Base-by-base conservation (phyloP, 805 yeast species). In the Suhomyces sp. region DNA sequence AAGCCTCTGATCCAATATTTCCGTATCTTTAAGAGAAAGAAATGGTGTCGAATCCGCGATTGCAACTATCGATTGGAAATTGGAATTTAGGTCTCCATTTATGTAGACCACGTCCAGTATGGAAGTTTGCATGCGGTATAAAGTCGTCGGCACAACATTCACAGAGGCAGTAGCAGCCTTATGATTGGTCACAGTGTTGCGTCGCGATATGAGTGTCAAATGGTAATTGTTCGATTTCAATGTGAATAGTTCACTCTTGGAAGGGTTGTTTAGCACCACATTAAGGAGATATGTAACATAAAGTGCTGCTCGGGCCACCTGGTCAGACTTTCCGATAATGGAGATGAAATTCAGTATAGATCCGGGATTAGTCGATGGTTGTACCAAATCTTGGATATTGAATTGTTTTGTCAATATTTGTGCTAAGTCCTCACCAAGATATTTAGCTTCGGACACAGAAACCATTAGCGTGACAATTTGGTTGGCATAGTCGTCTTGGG, bases 141-240 rank as follows among this genome's bases (percentile, higher is more conserved):
- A 17, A 17, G n/a, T 26, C 6, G 19, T 5, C 7, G 29, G 6
- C 11, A 17, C 29, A 17, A 16, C 11, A n/a, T 16, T 11, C 14
- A 16, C 17, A 13, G 20, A 17, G 15, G 29, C 13, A 17, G 29
- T 11, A 26, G 19, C 14, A 10, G 15, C 10, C 13, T n/a, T n/a
- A n/a, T n/a, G n/a, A n/a, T n/a, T n/a, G n/a, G n/a, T n/a, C n/a
- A n/a, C n/a, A n/a, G n/a, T n/a, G n/a, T n/a, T n/a, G n/a, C n/a
- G n/a, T n/a, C n/a, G n/a, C n/a, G n/a, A n/a, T n/a, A n/a, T n/a
- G n/a, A n/a, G n/a, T 4, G 31, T 25, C 12, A 42, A n/a, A 4
- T 20, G 14, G 40, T 63, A 63, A 38, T 61, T 63, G 19, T 47
- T 33, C 2, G 65, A 58, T 33, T 63, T 64, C 28, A 67, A 54